These are phyloP conservation scores for Solanum ossicruentum DNA, from an alignment of 257 asterid species.

Conservation along the genomic window DNA sequence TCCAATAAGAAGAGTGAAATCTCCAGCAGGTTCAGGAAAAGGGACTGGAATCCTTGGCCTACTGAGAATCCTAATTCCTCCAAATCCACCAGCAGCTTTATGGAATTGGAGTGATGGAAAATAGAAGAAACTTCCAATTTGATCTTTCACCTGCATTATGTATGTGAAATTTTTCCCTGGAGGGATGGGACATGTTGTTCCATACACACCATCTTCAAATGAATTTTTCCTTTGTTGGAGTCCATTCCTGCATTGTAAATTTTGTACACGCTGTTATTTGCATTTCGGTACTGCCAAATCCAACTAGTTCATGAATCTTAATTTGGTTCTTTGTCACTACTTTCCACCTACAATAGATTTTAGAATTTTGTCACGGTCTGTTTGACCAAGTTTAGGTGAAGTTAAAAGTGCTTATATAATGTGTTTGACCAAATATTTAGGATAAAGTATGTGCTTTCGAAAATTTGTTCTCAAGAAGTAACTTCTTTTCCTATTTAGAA, in stretches of 20 bases:
- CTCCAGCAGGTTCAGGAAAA: conserved; percentile 42
- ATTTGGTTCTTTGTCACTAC: background rate
- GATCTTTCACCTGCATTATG: conserved; percentile 52
- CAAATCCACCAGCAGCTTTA: conserved; percentile 66
- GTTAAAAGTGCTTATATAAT: background rate
- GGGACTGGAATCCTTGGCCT: conserved; percentile 60
- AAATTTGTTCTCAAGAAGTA: background rate
- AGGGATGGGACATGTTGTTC: conserved; percentile 67
- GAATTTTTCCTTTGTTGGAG: conserved; percentile 58
- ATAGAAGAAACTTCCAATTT: conserved; percentile 61
- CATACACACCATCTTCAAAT: conserved; percentile 50
- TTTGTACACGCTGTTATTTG: background rate
- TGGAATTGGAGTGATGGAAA: conserved; percentile 59
- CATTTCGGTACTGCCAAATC: background rate
- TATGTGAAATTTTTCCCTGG: conserved; percentile 62
- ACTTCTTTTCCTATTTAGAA: background rate
- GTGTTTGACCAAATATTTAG: background rate
- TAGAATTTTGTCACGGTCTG: background rate
- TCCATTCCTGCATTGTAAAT: conserved; percentile 32
- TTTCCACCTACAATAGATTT: background rate
- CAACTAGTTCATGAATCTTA: background rate
- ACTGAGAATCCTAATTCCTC: conserved; percentile 52
- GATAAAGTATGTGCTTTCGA: background rate
- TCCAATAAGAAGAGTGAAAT: conserved; percentile 42
- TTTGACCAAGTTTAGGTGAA: background rate